These are phyloP conservation scores for Sparassis latifolia DNA, from an alignment of 1,284 basidiomycete species.

Conservation along the genomic window DNA sequence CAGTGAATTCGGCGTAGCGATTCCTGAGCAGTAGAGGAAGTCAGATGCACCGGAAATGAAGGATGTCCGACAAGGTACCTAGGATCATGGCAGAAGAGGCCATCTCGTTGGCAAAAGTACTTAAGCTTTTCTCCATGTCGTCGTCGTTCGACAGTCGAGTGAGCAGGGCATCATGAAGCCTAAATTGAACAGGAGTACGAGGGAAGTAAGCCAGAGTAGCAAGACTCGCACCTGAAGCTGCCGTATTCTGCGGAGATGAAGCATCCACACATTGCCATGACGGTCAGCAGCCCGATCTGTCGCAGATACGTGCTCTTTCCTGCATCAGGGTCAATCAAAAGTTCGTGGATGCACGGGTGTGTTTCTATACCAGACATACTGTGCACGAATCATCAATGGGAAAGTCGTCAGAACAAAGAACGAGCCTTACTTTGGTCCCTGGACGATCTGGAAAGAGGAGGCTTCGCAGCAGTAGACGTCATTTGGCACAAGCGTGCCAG, in stretches of 20 bases:
- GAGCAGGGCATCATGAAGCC: conserved; percentile 78
- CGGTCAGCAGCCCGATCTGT: conserved; percentile 76
- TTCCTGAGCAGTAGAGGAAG: conserved; percentile 36
- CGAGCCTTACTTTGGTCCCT: conserved; percentile 74
- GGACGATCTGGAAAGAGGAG: conserved; percentile 82
- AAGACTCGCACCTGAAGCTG: conserved; percentile 55
- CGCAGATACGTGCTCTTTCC: conserved; percentile 92
- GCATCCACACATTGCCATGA: conserved; percentile 87
- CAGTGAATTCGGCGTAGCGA: conserved; percentile 70
- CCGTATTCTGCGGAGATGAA: conserved; percentile 91
- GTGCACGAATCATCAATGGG: neutral
- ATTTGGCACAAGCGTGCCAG: conserved; percentile 73
- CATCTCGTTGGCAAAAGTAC: conserved; percentile 94
- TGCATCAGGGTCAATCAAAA: conserved; percentile 10
- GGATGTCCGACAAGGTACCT: conserved; percentile 31
- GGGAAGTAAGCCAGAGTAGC: neutral
- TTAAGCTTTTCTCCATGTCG: conserved; percentile 80
- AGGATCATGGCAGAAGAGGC: conserved; percentile 84
- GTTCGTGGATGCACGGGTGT: neutral
- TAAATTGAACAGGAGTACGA: conserved; percentile 19
- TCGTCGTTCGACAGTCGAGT: conserved; percentile 91
- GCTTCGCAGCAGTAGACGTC: conserved; percentile 81
- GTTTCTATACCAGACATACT: conserved; percentile 72
- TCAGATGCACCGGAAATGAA: neutral
- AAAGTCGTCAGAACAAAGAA: neutral